Evolutionary conservation across 2,329 filamentous ascomycete species (phyloP).

Genomic region (Epichloe typhina): DNA sequence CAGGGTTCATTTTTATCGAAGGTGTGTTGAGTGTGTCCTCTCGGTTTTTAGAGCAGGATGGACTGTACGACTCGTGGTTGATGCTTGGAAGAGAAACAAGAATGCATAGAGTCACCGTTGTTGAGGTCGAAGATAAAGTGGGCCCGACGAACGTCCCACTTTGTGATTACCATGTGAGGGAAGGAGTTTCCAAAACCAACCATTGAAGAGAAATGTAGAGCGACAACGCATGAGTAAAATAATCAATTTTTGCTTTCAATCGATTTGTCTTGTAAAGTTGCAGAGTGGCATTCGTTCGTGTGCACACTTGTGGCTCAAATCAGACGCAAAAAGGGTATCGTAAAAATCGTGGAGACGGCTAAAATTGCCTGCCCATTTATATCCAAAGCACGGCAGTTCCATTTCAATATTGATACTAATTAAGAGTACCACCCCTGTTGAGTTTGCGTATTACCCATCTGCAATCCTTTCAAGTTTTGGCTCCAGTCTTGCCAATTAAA

Average conservation of each 20-base stretch:
- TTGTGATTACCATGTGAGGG: not conserved
- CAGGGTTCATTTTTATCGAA: slow-evolving; percentile 35
- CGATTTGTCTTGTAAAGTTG: no score
- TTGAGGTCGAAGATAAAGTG: not conserved
- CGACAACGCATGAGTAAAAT: no score
- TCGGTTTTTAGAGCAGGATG: not conserved
- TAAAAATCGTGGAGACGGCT: not conserved
- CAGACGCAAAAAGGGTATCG: not conserved
- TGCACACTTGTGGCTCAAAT: not conserved
- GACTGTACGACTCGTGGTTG: not conserved
- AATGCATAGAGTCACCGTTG: not conserved
- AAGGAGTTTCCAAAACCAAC: no score
- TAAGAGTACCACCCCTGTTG: slow-evolving; percentile 11
- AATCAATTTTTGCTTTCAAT: no score
- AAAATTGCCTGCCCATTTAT: no score
- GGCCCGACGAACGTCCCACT: not conserved
- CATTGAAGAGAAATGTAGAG: no score
- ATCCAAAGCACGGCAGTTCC: not conserved
- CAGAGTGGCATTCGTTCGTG: no score
- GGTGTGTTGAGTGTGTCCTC: not conserved
- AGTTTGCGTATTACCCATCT: slow-evolving; percentile 17
- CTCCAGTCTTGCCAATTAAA: slow-evolving; percentile 39
- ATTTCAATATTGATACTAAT: not conserved
- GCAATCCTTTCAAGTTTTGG: slow-evolving; percentile 26
- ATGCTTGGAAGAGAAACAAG: not conserved